phyloP scores from a whole-genome alignment of 345 rosid species.

The Arabidopsis thaliana region DNA sequence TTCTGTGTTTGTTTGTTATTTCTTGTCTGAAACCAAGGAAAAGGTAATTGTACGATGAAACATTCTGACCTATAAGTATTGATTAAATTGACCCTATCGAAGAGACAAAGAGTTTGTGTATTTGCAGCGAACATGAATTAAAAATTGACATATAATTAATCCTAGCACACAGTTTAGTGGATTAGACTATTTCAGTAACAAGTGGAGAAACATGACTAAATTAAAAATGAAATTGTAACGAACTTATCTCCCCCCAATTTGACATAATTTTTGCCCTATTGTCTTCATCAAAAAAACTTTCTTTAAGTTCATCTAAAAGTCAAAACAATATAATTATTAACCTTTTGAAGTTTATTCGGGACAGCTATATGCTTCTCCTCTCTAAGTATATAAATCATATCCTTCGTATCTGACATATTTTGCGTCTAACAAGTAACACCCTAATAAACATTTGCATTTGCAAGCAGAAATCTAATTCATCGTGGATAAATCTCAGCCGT shows the following conservation, averaged over 20 bases:
- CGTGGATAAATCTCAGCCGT: slow-evolving; percentile 8
- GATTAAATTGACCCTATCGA: slow-evolving; percentile 30
- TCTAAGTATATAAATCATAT: not conserved
- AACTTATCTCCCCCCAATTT: not conserved
- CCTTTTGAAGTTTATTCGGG: slow-evolving; percentile 10
- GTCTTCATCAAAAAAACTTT: not conserved
- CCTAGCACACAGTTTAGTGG: slow-evolving; percentile 13
- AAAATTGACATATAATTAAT: not conserved
- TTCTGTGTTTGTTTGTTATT: slow-evolving; percentile 1
- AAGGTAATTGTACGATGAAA: slow-evolving; percentile 23
- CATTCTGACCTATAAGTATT: slow-evolving; percentile 28
- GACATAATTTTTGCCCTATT: not conserved
- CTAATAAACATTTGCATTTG: not conserved
- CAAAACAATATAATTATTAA: not conserved
- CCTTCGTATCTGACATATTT: not conserved
- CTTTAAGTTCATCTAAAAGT: not conserved
- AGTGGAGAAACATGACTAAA: slow-evolving; percentile 1
- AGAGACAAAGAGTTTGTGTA: slow-evolving; percentile 22
- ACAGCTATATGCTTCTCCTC: not conserved
- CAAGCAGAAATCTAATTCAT: not conserved
- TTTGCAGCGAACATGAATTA: slow-evolving; percentile 19
- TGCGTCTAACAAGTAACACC: not conserved
- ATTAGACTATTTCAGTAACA: slow-evolving; percentile 24
- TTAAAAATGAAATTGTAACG: not conserved
- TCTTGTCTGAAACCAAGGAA: slow-evolving; percentile 34